Base-by-base conservation (phyloP, 306 rosid genomes). In the Amphicarpaea edgeworthii region DNA sequence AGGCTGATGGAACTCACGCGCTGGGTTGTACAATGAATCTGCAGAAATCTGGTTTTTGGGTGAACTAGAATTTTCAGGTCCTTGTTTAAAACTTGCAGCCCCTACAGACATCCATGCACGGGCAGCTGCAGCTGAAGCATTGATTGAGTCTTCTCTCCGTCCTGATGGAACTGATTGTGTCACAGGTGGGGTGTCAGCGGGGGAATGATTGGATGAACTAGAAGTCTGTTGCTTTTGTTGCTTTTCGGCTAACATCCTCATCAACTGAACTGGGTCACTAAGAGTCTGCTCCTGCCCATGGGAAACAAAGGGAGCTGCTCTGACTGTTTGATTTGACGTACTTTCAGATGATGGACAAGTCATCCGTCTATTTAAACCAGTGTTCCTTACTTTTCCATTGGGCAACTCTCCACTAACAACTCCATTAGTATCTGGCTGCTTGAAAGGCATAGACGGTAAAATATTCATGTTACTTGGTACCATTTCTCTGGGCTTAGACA, bases 31-130 rank as follows among this genome's bases (percentile, higher is more conserved):
- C 26, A 88, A 81, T 37, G 99, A 93, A 72, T 90, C 93, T 12
- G 92, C 96, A 54, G 91, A 85, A 63, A 89, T 90, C 70, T 85
- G 97, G 66, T 55, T 85, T 68, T 85, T 88, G 8, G 96, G 86
- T 73, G 88, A 82, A 23, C 84, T 77, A 12, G 88, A 83, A 85
- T 34, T 88, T 32, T 92, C 98, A 20, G 85, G 78, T 19, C 87
- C 90, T 76, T 85, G 95, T 82, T 88, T 96, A 83, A 89, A 90
- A 8, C 93, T 91, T 80, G 92, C 97, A 28, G 97, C 96, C 51
- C 99, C 99, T 24, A 92, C 83, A 11, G 99, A 92, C 98, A 96
- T 96, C 99, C 99, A 96, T 46, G 97, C 99, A 21, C 96, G 97
- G 34, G 99, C 96, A 68, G 99, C 93, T 32, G 90, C 92, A 7